A percentile compares a stretch with the other conserved stretches of the same genome.
Evolutionary conservation across 495 filamentous ascomycete genomes (phyloP).

Genomic region (Penicillium mononematosum): DNA sequence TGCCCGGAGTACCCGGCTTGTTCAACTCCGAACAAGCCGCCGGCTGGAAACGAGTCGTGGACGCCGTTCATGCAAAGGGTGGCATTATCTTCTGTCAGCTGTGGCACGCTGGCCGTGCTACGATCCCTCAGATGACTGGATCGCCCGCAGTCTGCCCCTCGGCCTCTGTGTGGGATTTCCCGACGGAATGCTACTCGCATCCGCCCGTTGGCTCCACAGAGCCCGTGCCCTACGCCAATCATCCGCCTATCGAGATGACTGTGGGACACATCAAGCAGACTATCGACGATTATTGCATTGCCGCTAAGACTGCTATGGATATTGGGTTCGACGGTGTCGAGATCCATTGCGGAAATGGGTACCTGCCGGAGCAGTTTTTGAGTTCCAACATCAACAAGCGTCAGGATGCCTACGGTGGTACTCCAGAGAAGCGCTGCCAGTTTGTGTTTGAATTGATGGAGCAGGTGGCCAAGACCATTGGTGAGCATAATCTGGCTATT

Average conservation of each 20-base stretch:
- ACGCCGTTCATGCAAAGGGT: slow-evolving; percentile 54
- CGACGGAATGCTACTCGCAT: slow-evolving; percentile 39
- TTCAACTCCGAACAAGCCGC: slow-evolving; percentile 45
- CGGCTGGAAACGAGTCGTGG: slow-evolving; percentile 52
- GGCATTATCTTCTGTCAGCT: slow-evolving; percentile 55
- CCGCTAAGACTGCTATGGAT: slow-evolving; percentile 58
- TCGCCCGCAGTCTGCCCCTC: slow-evolving; percentile 38
- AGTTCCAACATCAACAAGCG: slow-evolving; percentile 51
- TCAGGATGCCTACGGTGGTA: slow-evolving; percentile 52
- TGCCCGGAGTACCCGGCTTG: slow-evolving; percentile 52
- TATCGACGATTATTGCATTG: slow-evolving; percentile 52
- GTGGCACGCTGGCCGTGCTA: slow-evolving; percentile 53
- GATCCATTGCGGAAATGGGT: slow-evolving; percentile 55
- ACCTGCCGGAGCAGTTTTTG: slow-evolving; percentile 55
- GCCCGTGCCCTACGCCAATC: slow-evolving; percentile 42
- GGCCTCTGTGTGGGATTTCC: slow-evolving; percentile 42
- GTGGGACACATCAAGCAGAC: slow-evolving; percentile 43
- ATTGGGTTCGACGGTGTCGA: slow-evolving; percentile 64
- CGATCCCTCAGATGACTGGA: slow-evolving; percentile 46
- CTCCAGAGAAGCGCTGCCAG: slow-evolving; percentile 48
- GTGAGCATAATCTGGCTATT: slow-evolving; percentile 37
- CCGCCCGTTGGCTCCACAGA: slow-evolving; percentile 34
- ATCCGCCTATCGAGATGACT: slow-evolving; percentile 48
- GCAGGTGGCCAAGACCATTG: slow-evolving; percentile 25
- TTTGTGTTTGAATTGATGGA: slow-evolving; percentile 49